Base-by-base conservation (phyloP, 2,329 filamentous ascomycete genomes). In the Didymella sp. region DNA sequence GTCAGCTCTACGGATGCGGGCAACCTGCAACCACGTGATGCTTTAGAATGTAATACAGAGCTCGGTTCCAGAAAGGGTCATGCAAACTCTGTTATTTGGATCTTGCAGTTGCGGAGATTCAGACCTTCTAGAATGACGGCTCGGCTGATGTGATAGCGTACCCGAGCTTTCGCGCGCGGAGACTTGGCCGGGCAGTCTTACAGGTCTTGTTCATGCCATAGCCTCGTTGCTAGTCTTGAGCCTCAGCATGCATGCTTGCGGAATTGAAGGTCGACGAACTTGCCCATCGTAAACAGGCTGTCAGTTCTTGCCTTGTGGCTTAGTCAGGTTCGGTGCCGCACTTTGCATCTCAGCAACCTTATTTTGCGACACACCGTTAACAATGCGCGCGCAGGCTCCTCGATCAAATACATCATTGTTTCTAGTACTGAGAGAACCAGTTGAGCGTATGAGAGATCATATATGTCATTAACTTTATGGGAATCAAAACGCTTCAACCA, bases 391-490 rank as follows among this genome's bases (percentile, higher is more conserved):
- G n/a, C 8, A 9, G 11, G 22, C 33, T 37, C 8, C 30, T 28
- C 12, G 8, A 40, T 40, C 37, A 19, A 15, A 6, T 15, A 22
- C 12, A 2, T 22, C 37, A 24, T 44, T 40, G 25, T 25, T 12
- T 33, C 13, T 4, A 13, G 30, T 37, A 25, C 22, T 25, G 38
- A 17, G 25, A 25, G 6, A 8, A 17, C 30, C 22, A 37, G 4
- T 19, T n/a, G 25, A 17, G 3, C 3, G 5, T 38, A 13, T 31
- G 9, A 46, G 22, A 33, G 31, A 35, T 46, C 28, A 43, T 47
- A 25, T 24, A 43, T 56, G 15, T 52, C 22, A 60, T 63, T 64
- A 37, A 43, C 47, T 48, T 50, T 61, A 58, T 58, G 35, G 35
- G 21, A 54, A 59, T 50, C 43, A 7, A 37, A 40, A 42, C 13